Base-by-base conservation (phyloP, 1,284 basidiomycete genomes). In the Pseudozyma tsukubaensis region DNA sequence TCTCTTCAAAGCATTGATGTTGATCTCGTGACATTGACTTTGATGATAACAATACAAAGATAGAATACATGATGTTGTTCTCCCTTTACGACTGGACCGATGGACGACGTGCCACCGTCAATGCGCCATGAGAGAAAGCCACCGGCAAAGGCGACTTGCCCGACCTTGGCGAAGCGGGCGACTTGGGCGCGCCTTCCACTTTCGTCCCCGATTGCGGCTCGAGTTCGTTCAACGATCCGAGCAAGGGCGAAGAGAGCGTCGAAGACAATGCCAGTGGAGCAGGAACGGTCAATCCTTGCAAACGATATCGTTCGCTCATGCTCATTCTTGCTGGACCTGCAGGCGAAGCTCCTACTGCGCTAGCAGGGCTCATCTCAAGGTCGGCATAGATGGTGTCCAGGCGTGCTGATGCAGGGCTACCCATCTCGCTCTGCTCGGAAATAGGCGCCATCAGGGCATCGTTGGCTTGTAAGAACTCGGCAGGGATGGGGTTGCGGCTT, bases 391-490 rank as follows among this genome's bases (percentile, higher is more conserved):
- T 54, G 35, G 52, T 40, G 1, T 43, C 39, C 12, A 44, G n/a
- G 9, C 54, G 32, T 8, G 40, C 50, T 18, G 65, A 73, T 1
- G 60, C 50, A 2, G 71, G 71, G 8, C 65, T 73, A 16, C 71
- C 71, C 40, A 58, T 36, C 55, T 73, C 71, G 52, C 65, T 73
- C 43, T 64, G 60, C 45, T 73, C 71, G 13, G 65, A 68, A 50
- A 73, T 73, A 19, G 71, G 61, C 21, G 65, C 65, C 71, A 73
- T 73, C 24, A 51, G 53, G 9, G 56, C 44, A 35, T 54, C 52
- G 19, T 56, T 53, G 32, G 56, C 43, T 24, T 66, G 63, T 37
- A 66, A 50, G 13, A 59, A 59, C 40, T 64, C 68, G 24, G 21
- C 32, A 21, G 68, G 53, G 42, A 61, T 65, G 6, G 52, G 58